A percentile compares a stretch with the other conserved stretches of the same genome.
Evolutionary conservation across 441 rosid genomes (phyloP).

Genomic region (Populus tomentosa): DNA sequence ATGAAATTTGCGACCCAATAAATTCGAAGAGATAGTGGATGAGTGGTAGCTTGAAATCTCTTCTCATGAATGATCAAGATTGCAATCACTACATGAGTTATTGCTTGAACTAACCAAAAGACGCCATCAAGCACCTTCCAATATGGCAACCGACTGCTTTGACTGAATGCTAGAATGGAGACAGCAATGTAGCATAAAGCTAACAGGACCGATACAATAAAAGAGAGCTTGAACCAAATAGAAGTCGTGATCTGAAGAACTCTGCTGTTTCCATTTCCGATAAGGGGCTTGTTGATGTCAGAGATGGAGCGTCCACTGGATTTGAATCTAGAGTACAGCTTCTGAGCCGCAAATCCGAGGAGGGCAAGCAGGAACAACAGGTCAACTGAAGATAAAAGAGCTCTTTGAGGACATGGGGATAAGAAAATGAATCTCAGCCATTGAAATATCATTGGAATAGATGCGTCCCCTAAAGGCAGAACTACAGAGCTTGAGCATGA

Average conservation of each 20-base stretch:
- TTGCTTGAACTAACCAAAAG: slow-evolving; percentile 73
- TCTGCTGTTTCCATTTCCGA: slow-evolving; percentile 33
- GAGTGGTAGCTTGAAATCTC: slow-evolving; percentile 55
- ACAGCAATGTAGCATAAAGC: slow-evolving; percentile 39
- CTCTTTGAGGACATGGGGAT: slow-evolving; percentile 80
- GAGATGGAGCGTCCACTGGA: slow-evolving; percentile 18
- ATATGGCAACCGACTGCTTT: slow-evolving; percentile 25
- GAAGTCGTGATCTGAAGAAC: slow-evolving; percentile 27
- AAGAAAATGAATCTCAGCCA: slow-evolving; percentile 73
- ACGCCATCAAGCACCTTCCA: slow-evolving; percentile 41
- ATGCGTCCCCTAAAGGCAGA: slow-evolving; percentile 27
- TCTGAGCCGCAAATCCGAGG: slow-evolving; percentile 44
- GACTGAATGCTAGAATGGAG: slow-evolving; percentile 49
- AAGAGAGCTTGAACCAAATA: slow-evolving; percentile 49
- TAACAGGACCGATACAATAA: slow-evolving; percentile 38
- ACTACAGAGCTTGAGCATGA: slow-evolving; percentile 53
- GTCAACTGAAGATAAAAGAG: slow-evolving; percentile 50
- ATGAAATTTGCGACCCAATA: slow-evolving; percentile 59
- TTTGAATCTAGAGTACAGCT: slow-evolving; percentile 43
- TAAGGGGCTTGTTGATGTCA: slow-evolving; percentile 55
- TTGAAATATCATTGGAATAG: slow-evolving; percentile 42
- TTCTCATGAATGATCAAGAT: slow-evolving; percentile 65
- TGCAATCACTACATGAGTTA: slow-evolving; percentile 54
- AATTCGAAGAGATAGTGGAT: slow-evolving; percentile 59
- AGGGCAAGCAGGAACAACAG: slow-evolving; percentile 51